Evolutionary conservation across 495 filamentous ascomycete genomes (phyloP).

Genomic region (Podospora australis): DNA sequence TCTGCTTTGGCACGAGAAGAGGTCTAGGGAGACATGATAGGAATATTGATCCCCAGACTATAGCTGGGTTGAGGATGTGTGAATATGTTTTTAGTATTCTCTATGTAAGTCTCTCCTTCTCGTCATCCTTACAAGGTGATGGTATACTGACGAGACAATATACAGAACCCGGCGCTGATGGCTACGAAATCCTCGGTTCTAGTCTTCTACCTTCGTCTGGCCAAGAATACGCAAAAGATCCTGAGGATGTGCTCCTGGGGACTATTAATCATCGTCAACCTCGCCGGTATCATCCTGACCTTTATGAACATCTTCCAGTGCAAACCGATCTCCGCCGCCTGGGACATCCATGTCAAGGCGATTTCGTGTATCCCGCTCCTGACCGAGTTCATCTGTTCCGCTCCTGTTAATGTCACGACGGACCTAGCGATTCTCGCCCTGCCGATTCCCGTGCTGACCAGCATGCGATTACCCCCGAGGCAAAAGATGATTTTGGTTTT

Average conservation of each 20-base stretch:
- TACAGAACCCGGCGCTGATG: slow-evolving; percentile 85
- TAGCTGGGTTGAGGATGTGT: slow-evolving; percentile 50
- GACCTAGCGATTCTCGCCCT: slow-evolving; percentile 75
- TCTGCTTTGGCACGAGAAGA: slow-evolving; percentile 62
- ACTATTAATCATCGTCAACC: slow-evolving; percentile 67
- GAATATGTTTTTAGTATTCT: slow-evolving; percentile 81
- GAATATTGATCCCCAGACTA: slow-evolving; percentile 47
- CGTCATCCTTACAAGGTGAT: neutral
- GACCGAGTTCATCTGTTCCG: slow-evolving; percentile 75
- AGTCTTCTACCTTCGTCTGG: slow-evolving; percentile 76
- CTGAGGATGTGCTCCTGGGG: slow-evolving; percentile 64
- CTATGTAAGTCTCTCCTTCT: slow-evolving; percentile 55
- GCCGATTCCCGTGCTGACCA: slow-evolving; percentile 81
- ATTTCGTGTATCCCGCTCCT: slow-evolving; percentile 66
- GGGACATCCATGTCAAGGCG: slow-evolving; percentile 33
- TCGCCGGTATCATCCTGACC: slow-evolving; percentile 70
- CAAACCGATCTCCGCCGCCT: slow-evolving; percentile 60
- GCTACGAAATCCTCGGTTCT: slow-evolving; percentile 87
- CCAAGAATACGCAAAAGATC: slow-evolving; percentile 61
- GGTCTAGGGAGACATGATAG: slow-evolving; percentile 73
- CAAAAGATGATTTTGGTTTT: slow-evolving; percentile 80
- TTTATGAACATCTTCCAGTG: slow-evolving; percentile 89
- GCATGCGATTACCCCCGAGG: slow-evolving; percentile 72
- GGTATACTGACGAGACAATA: slow-evolving; percentile 8
- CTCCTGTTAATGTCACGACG: slow-evolving; percentile 79